Evolutionary conservation across 371 early-diverging fungal genomes (phyloP), one percentile per base, ranked within the genome.

Genomic region (Saksenaea oblongispora): DNA sequence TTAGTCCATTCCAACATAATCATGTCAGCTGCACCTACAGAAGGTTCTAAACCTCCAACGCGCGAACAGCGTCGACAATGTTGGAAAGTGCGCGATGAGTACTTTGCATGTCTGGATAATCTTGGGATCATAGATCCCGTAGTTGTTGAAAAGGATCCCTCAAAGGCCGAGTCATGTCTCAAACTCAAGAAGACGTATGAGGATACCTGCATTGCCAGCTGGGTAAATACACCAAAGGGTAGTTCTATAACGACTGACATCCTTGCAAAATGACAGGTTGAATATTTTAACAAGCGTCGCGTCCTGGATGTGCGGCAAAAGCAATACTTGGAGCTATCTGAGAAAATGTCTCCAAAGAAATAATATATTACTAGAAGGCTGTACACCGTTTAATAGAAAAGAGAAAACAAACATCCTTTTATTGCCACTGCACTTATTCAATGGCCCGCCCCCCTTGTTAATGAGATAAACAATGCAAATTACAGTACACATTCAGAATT

Each of bases 41-140:
- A 59, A 47, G 67, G 63, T 8, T 56, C 72, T 22, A 82, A 79
- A 58, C 83, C 83, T 35, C 87, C 84, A 10, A 77, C 74, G 14
- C 76, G 88, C 15, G 61, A 68, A 65, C 76, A 87, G 68, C 83
- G 88, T 44, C 82, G 86, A 35, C 60, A 62, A 14, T 87, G 88
- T 65, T 85, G 85, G 75, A 76, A 75, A 27, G 47, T 75, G 47
- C 84, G 88, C 18, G 88, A 87, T 59, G 71, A 72, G 51, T 86
- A 83, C 63, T 83, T 83, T 57, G 70, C 66, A 11, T 87, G 88
- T 53, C 76, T 87, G 10, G 84, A 86, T 59, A 61, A 53, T 11
- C 65, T 76, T 24, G 69, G 69, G 31, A 83, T 87, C 54, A 67
- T 70, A 15, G 80, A 82, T 70, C 84, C 87, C 5, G 75, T 62